Evolutionary conservation across 176 grass and related monocot genomes (phyloP).

Genomic region (Eragrostis nindensis): DNA sequence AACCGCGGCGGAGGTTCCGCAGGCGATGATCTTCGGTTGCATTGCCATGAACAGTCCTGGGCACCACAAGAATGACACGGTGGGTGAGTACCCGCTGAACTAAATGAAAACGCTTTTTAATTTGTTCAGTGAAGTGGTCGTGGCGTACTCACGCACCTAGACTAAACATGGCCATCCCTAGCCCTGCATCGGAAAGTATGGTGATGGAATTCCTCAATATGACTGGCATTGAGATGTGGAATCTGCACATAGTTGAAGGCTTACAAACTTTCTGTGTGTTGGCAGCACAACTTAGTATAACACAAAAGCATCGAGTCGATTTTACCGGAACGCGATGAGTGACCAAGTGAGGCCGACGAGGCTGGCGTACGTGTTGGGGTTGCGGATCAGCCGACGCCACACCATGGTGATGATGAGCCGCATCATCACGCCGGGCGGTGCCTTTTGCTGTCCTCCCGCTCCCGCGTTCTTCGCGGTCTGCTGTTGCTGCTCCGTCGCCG

Average conservation of each 20-base stretch:
- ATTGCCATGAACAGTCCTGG: constrained; percentile 91
- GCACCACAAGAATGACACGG: not conserved
- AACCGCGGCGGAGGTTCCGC: constrained; percentile 54
- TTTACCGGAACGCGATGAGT: constrained; percentile 80
- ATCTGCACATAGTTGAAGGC: constrained; percentile 51
- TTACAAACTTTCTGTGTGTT: not conserved
- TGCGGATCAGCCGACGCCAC: constrained; percentile 86
- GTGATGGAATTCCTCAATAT: constrained; percentile 81
- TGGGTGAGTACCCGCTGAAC: not conserved
- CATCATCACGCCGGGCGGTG: constrained; percentile 73
- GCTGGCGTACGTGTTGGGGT: constrained; percentile 96
- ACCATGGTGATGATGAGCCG: constrained; percentile 91
- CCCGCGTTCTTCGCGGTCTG: not conserved
- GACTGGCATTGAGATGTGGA: constrained; percentile 71
- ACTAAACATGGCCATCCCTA: constrained; percentile 97
- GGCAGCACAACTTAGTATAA: not conserved
- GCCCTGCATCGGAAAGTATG: constrained; percentile 85
- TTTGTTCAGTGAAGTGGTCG: not conserved
- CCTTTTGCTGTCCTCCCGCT: constrained; percentile 54
- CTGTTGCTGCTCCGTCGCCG: constrained; percentile 43
- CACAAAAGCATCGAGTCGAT: not conserved
- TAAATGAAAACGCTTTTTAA: not conserved
- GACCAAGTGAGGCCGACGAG: constrained; percentile 86
- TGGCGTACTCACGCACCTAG: constrained; percentile 58
- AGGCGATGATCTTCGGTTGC: constrained; percentile 83